Evolutionary conservation across 441 rosid species (phyloP), one percentile per base, ranked within the genome.

Genomic region (Pelargonium myrrhifolium): DNA sequence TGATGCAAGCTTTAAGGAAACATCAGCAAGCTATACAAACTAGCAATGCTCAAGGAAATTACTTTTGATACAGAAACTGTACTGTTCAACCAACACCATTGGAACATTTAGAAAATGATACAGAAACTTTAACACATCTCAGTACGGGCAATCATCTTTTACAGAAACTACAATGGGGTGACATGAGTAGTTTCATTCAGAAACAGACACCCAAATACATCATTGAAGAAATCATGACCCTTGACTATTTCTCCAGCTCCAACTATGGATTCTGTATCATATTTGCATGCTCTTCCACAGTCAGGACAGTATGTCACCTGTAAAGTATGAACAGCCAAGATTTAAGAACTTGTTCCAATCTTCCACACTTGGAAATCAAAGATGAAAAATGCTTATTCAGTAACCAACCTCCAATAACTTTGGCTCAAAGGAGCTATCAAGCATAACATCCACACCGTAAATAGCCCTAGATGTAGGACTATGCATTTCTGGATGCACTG

Each of bases 241-340:
- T 77, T 88, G 59, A 86, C 24, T 2, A 55, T 74, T 59, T 70
- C 74, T 28, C 82, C 83, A 56, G 67, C 70, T 71, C 90, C 84
- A 67, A 68, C 42, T 40, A 89, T 40, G 17, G 85, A 74, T 68
- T 76, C 73, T 15, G 79, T 79, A 74, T 91, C 90, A 62, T 86
- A 93, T 71, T 83, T 86, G 86, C 93, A 91, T 18, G 92, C 97
- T 79, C 96, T 85, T 74, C 81, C 81, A 74, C 96, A 93, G 75
- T 93, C 99, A 3, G 99, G 99, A 72, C 99, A 93, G 77, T 89
- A 93, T 3, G 97, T 93, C 35, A 89, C 88, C 99, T 93, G 56
- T 76, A 76, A 12, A 43, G 4, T 6, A 65, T 9, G 14, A 4
- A 12, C 10, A 53, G 53, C 11, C 22, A 15, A 51, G 7, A 51